A percentile compares a stretch with the other conserved stretches of the same genome.
Evolutionary conservation across 306 rosid species (phyloP).

Genomic region (Malus orientalis): DNA sequence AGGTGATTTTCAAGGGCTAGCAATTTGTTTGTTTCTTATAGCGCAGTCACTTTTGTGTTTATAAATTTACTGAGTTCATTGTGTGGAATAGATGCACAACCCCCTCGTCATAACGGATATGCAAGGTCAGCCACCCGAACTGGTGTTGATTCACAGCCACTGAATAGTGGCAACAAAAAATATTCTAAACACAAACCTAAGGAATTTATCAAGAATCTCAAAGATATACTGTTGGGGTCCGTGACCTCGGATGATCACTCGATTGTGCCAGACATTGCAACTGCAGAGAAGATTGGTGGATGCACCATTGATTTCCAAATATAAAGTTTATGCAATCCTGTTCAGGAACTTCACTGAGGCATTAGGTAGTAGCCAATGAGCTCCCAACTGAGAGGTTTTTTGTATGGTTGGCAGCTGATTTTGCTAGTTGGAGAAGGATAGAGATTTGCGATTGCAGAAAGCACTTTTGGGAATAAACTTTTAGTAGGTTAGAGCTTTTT

Average conservation of each 20-base stretch:
- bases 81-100: slow-evolving; percentile 20
- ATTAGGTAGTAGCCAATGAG: background rate
- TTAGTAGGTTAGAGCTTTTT: background rate
- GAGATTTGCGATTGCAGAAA: background rate
- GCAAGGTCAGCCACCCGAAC: slow-evolving; percentile 23
- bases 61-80: background rate
- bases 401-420: background rate
- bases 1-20: slow-evolving; percentile 28
- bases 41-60: background rate
- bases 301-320: slow-evolving; percentile 68
- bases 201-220: slow-evolving; percentile 36
- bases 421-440: background rate
- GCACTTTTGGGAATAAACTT: background rate
- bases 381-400: background rate
- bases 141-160: slow-evolving; percentile 22
- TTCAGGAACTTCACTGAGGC: background rate
- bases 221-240: slow-evolving; percentile 36
- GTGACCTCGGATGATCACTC: slow-evolving; percentile 22
- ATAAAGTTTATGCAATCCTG: slow-evolving; percentile 6
- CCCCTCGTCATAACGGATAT: slow-evolving; percentile 16
- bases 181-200: slow-evolving; percentile 19
- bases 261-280: slow-evolving; percentile 34
- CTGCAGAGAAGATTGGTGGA: slow-evolving; percentile 51
- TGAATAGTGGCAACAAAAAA: slow-evolving; percentile 14
- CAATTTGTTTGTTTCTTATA: background rate